These are phyloP conservation scores for Apodospora peruviana DNA, from an alignment of 495 filamentous ascomycete genomes.

Conservation along the genomic window DNA sequence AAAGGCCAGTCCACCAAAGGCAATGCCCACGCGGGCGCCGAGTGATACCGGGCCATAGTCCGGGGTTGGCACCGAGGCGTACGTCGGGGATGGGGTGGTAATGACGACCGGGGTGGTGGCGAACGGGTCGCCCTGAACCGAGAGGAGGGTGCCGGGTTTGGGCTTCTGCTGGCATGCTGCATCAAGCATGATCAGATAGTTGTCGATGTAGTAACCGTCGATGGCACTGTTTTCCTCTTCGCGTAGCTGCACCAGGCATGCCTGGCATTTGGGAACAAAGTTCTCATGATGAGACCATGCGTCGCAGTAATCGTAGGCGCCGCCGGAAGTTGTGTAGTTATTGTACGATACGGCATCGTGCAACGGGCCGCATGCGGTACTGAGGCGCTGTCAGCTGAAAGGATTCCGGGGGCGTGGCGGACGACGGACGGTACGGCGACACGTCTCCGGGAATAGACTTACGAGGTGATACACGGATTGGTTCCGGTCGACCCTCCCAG, in stretches of 20 bases:
- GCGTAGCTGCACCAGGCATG: constrained; percentile 23
- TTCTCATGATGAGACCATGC: constrained; percentile 24
- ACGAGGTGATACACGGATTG: constrained; percentile 39
- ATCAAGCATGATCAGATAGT: constrained; percentile 42
- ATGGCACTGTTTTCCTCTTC: constrained; percentile 7
- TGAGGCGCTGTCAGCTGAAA: constrained; percentile 16
- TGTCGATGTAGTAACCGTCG: constrained; percentile 26
- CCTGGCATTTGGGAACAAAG: constrained; percentile 25
- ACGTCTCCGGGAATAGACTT: constrained; percentile 11
- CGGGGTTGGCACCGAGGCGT: constrained; percentile 12
- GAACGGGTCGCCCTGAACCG: constrained; percentile 46
- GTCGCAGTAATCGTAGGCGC: constrained; percentile 36
- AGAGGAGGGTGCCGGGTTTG: constrained; percentile 29
- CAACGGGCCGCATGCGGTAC: constrained; percentile 36
- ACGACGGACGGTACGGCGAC: not conserved
- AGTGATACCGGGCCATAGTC: constrained; percentile 38
- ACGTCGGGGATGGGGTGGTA: constrained; percentile 31
- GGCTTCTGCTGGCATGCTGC: constrained; percentile 43
- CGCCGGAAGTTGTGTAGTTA: constrained; percentile 27
- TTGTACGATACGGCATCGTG: constrained; percentile 27
- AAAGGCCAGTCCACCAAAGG: constrained; percentile 39
- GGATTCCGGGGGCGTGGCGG: not conserved
- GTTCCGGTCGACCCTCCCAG: constrained; percentile 7
- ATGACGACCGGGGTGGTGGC: constrained; percentile 33
- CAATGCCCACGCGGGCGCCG: constrained; percentile 48